Evolutionary conservation across 345 rosid species (phyloP).

Genomic region (Aquilaria malaccensis): DNA sequence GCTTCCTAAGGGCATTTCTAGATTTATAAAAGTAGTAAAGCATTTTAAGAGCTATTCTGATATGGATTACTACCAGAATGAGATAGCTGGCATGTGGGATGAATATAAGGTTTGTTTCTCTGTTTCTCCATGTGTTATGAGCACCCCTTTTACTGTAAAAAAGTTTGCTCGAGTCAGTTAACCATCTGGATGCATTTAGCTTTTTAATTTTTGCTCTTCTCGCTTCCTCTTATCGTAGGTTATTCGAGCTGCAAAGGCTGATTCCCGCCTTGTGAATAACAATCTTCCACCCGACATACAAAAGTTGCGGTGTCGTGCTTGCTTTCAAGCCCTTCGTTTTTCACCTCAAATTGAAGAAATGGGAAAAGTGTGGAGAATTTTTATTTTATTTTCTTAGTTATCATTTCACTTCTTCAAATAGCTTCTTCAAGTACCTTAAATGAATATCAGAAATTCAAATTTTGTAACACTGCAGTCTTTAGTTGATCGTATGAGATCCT

Average conservation of each 20-base stretch:
- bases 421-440: conserved; percentile 3
- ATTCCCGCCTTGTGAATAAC: conserved; percentile 89
- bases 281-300: conserved; percentile 76
- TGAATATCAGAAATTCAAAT: no score
- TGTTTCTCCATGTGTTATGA: no score
- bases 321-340: conserved; percentile 77
- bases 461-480: conserved; percentile 34
- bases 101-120: conserved; percentile 43
- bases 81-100: conserved; percentile 72
- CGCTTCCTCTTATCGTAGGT: conserved; percentile 26
- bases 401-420: not conserved
- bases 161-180: no score
- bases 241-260: conserved; percentile 84
- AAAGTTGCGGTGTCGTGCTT: conserved; percentile 84
- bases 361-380: conserved; percentile 54
- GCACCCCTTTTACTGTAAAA: no score
- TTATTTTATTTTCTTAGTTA: conserved; percentile 4
- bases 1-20: conserved; percentile 60
- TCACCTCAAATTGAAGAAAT: conserved; percentile 61
- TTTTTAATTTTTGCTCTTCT: not conserved
- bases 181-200: not conserved
- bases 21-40: conserved; percentile 47
- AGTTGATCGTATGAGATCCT: conserved; percentile 80
- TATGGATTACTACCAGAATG: conserved; percentile 65
- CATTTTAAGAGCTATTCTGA: conserved; percentile 91